Evolutionary conservation across 2,329 filamentous ascomycete species (phyloP).

Genomic region (Colletotrichum spinosum): DNA sequence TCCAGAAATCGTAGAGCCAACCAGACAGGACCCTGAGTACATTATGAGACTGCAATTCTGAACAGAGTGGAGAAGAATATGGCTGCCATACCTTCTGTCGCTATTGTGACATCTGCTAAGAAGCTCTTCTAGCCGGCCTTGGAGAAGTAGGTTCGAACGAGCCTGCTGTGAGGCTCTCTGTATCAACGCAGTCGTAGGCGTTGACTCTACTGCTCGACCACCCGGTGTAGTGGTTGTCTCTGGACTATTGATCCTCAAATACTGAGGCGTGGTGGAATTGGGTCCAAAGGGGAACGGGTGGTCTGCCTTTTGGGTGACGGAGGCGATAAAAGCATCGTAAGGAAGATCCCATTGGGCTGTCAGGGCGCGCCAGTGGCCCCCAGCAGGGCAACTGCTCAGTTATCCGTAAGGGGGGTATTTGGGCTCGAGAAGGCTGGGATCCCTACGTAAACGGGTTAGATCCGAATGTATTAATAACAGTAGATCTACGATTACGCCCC

Average conservation of each 20-base stretch:
- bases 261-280: background rate
- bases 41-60: background rate
- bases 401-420: too few species aligned
- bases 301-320: background rate
- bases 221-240: background rate
- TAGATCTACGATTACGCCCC: too few species aligned
- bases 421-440: too few species aligned
- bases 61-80: fast-evolving
- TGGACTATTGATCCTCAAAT: slow-evolving; percentile 16
- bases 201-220: background rate
- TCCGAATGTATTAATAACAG: too few species aligned
- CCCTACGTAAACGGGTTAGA: too few species aligned
- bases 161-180: slow-evolving; percentile 23
- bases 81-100: slow-evolving; percentile 28
- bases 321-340: background rate
- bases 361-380: too few species aligned
- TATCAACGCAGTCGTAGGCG: slow-evolving; percentile 35
- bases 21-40: background rate
- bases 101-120: slow-evolving; percentile 17
- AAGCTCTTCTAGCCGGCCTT: slow-evolving; percentile 34
- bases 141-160: slow-evolving; percentile 36
- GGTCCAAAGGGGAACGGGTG: background rate
- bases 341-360: slow-evolving; percentile 16
- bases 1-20: slow-evolving; percentile 43
- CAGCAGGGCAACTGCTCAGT: too few species aligned